Evolutionary conservation across 331 rosid species (phyloP), one percentile per base, ranked within the genome.

Genomic region (Dryas integrifolia): DNA sequence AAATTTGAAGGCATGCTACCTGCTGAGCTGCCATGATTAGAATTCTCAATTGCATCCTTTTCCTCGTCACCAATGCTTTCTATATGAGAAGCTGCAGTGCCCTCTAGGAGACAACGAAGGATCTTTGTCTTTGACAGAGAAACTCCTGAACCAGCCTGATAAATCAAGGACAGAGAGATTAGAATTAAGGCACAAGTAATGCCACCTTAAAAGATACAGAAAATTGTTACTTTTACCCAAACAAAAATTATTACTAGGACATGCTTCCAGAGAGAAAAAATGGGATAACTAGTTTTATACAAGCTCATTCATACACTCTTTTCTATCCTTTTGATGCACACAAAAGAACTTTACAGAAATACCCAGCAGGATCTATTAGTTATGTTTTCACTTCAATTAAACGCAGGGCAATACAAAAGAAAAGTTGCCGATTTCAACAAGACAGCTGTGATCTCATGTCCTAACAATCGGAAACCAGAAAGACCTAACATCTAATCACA

Each of bases 131-230:
- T 91, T 26, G 96, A 79, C 73, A 95, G 76, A 75, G 84, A 35
- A 70, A 61, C 78, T 81, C 90, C 93, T 73, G 87, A 77, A 82
- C 82, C 72, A 72, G 84, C 90, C 98, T 91, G 80, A 62, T 51
- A 55, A 73, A 81, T 57, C 63, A 77, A 67, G 52, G 70, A 49
- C 21, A 8, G 9, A 70, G 69, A 15, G 30, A 65, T 60, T 47
- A 67, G 30, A 80, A 74, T 55, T 43, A 47, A 71, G 65, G 5
- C 26, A 26, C 30, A 62, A 45, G 65, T 26, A 48, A 6, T 46
- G 39, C 7, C 11, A 66, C 35, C 15, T 58, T 55, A 16, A 30
- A 9, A 10, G 62, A 55, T 63, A 72, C 47, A 71, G 4, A 58
- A 45, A 57, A 46, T 6, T 30, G 8, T 14, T 57, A 58, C 44